A percentile compares a stretch with the other conserved stretches of the same genome.
These are phyloP conservation scores for Cyclanthera cordifolia DNA, from an alignment of 306 rosid species.

Conservation along the genomic window DNA sequence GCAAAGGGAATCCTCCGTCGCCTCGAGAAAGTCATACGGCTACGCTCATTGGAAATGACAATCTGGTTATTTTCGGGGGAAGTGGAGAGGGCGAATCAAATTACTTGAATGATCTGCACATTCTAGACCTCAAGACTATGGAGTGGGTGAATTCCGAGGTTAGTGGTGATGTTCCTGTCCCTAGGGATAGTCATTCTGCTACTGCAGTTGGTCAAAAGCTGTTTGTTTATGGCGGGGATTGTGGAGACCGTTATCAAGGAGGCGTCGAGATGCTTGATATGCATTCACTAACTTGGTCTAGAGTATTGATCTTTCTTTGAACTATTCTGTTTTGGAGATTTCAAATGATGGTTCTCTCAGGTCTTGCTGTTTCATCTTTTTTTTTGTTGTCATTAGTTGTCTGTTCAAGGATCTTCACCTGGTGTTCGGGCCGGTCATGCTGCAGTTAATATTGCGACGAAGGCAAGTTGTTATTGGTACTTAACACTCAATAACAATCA, in stretches of 20 bases:
- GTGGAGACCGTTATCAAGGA: conserved; percentile 77
- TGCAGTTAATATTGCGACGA: conserved; percentile 59
- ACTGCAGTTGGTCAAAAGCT: conserved; percentile 65
- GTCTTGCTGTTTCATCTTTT: conserved; percentile 9
- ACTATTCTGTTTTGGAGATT: not conserved
- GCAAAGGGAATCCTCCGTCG: conserved; percentile 65
- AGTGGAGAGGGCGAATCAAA: conserved; percentile 89
- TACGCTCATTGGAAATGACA: conserved; percentile 55
- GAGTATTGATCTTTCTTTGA: conserved; percentile 33
- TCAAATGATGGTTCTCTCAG: not conserved
- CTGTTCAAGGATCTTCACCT: conserved; percentile 77
- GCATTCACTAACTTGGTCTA: conserved; percentile 77
- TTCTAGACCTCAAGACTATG: conserved; percentile 63
- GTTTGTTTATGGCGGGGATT: conserved; percentile 84
- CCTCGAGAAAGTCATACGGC: conserved; percentile 91
- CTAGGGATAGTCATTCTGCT: conserved; percentile 80
- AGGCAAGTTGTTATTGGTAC: conserved; percentile 36
- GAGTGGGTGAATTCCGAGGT: conserved; percentile 58
- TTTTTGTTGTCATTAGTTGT: conserved; percentile 37
- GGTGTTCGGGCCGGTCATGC: conserved; percentile 94
- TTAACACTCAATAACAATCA: too few species aligned
- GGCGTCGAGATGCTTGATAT: conserved; percentile 65
- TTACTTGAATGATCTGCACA: conserved; percentile 74
- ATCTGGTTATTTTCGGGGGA: conserved; percentile 76
- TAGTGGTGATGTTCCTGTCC: conserved; percentile 68